Base-by-base conservation (phyloP, 441 rosid species). In the Arabidopsis hybrid region DNA sequence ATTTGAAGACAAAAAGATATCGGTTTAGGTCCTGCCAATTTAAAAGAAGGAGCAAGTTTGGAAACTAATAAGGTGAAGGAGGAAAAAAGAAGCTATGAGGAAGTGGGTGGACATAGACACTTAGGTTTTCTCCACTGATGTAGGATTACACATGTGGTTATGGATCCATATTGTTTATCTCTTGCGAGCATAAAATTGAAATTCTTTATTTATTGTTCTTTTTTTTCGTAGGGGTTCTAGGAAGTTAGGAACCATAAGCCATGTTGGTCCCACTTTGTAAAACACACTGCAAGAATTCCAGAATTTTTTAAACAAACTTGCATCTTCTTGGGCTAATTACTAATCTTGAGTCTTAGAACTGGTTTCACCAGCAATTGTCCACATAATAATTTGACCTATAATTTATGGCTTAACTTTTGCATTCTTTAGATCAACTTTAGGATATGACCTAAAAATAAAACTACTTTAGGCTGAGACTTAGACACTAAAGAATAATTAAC, bases 61-160 rank as follows among this genome's bases (percentile, higher is more conserved):
- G 53, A 60, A 68, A 21, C 32, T 21, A 42, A 21, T n/a, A 35
- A 52, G 60, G 64, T 34, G 17, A 67, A 8, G 61, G 36, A 21
- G 50, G 26, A 16, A 14, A 31, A 40, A 29, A 40, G 7, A 17
- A 14, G 45, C 60, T 47, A 73, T 43, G 62, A 71, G 72, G 51
- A 63, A 74, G 76, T 59, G 78, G 84, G 80, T 72, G 64, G 79
- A 79, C 72, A 75, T 47, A 72, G 67, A 76, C 82, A 83, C 83
- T 82, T 86, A 78, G 72, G 72, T 74, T 81, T 75, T 62, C 84
- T 81, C 90, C 90, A 89, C 86, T 88, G 38, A 92, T 79, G 86
- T 74, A 83, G 82, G 91, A 80, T 74, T 55, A 83, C 71, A 69
- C 89, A 84, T 85, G 93, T 84, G 91, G 77, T 67, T 74, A 65